A percentile compares a stretch with the other conserved stretches of the same genome.
Evolutionary conservation across 257 asterid species (phyloP).

Genomic region (Petunia axillaris): DNA sequence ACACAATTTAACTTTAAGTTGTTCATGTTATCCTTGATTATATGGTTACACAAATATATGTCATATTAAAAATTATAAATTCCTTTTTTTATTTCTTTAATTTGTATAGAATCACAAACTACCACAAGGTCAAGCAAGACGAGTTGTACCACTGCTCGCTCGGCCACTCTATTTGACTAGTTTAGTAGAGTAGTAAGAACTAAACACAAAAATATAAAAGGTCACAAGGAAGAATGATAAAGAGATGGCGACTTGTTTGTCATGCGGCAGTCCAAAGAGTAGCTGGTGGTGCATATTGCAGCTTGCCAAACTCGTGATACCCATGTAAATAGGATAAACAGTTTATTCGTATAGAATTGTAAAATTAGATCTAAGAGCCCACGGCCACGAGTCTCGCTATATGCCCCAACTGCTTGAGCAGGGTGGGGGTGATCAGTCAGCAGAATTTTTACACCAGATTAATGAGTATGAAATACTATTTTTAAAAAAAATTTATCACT

Average conservation of each 20-base stretch:
- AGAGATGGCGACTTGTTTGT: not conserved
- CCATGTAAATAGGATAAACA: not conserved
- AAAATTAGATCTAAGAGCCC: no score
- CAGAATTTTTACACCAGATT: no score
- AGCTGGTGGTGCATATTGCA: not conserved
- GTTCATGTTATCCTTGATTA: no score
- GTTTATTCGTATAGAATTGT: not conserved
- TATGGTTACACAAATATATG: no score
- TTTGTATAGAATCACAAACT: not conserved
- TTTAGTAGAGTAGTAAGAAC: not conserved
- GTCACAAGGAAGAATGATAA: not conserved
- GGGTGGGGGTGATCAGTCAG: no score
- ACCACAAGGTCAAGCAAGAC: constrained; percentile 2
- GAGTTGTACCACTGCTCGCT: not conserved
- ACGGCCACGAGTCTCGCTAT: no score
- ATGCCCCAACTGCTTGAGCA: no score
- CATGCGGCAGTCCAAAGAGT: not conserved
- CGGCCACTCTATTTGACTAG: not conserved
- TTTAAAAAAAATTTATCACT: no score
- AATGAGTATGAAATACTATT: no score
- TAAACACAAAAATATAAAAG: not conserved
- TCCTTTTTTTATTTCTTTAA: no score
- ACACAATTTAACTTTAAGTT: no score
- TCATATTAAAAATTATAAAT: no score
- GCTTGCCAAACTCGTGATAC: not conserved